Percentiles rank a stretch among this genome's conserved stretches.
These are phyloP conservation scores for Spinellus fusiger DNA, from an alignment of 192 early-diverging fungal genomes.

Conservation along the genomic window DNA sequence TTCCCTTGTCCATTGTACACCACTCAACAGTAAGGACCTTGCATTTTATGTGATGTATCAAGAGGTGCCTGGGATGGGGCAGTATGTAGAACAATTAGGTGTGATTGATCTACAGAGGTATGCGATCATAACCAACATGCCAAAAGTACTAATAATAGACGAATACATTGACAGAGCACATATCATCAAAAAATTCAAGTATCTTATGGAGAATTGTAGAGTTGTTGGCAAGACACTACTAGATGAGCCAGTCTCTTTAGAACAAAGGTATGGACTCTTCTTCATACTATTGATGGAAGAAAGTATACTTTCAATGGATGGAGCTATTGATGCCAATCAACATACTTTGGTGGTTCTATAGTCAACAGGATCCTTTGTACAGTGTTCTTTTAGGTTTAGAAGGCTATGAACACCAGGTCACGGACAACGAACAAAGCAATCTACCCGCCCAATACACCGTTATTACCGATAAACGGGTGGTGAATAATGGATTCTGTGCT, in stretches of 20 bases:
- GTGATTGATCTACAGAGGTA: too few species aligned
- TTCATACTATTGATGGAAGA: neutral
- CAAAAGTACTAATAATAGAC: too few species aligned
- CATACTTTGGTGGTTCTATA: neutral
- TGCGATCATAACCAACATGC: too few species aligned
- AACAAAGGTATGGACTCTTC: neutral
- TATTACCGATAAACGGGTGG: neutral
- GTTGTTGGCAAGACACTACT: neutral
- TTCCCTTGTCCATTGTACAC: too few species aligned
- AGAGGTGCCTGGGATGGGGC: too few species aligned
- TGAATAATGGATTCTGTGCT: conserved; percentile 4
- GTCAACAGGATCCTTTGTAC: neutral
- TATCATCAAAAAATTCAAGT: neutral
- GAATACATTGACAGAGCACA: too few species aligned
- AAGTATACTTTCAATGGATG: neutral
- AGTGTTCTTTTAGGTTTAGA: neutral
- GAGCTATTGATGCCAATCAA: neutral
- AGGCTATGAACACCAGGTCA: neutral
- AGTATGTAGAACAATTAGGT: too few species aligned
- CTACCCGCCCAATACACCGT: neutral
- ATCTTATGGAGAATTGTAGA: neutral
- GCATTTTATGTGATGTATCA: too few species aligned
- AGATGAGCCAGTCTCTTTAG: neutral
- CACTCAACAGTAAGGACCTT: too few species aligned
- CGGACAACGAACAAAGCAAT: neutral